Base-by-base conservation (phyloP, 495 filamentous ascomycete species). In the Jackrogersella minutella region DNA sequence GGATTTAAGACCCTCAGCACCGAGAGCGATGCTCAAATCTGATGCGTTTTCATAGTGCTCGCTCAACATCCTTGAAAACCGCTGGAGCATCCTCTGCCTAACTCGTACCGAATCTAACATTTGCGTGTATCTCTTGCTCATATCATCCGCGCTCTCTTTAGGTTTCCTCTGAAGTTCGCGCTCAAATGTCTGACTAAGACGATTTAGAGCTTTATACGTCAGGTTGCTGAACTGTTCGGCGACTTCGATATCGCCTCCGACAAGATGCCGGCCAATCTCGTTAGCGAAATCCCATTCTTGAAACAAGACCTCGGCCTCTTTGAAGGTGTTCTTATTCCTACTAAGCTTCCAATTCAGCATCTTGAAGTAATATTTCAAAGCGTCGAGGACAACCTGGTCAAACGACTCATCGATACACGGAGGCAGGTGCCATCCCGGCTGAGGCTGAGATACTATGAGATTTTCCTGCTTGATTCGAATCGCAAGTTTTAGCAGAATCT, bases 251-350 rank as follows among this genome's bases (percentile, higher is more conserved):
- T 98, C 93, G 55, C 96, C 95, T 37, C 91, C 91, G 49, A 94
- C 88, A 34, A 99, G 84, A 68, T 92, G 90, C 19, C 90, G 85
- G 10, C 93, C 95, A 60, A 98, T 90, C 57, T 93, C 89, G 70
- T 97, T 97, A 1, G 90, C 93, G 64, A 97, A 98, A 22, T 90
- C 90, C 94, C 95, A 99, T 75, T 98, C 95, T 68, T 97, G 93
- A 72, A 97, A 94, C 28, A 99, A 79, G 63, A 99, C 91, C 77
- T 99, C 95, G 10, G 95, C 95, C 71, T 98, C 95, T 73, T 98
- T 98, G 84, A 98, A 98, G 0, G 95, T 97, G 77, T 98, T 99
- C 74, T 97, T 97, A 79, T 97, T 98, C 41, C 93, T 91, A 72
- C 92, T 93, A 43, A 99, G 81, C 73, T 97, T 97, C 91, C 93